Base-by-base conservation (phyloP, 2,329 filamentous ascomycete species). In the Aspergillus transmontanensis region DNA sequence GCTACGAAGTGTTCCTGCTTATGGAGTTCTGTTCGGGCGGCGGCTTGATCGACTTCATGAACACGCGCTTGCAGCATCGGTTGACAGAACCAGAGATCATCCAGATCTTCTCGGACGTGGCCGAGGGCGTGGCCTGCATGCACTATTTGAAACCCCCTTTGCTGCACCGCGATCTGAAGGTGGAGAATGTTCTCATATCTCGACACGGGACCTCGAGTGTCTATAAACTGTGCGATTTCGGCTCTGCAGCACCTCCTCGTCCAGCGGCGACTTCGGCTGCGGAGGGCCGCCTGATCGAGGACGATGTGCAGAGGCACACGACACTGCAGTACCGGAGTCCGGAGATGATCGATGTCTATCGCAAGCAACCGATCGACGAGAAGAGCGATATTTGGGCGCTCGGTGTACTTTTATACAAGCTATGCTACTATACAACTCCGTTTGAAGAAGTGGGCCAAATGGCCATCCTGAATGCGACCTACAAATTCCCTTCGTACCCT, bases 311-410 rank as follows among this genome's bases (percentile, higher is more conserved):
- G 79, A 92, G 92, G 72, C 94, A 99, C 76, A 99, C 95, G 0
- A 99, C 95, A 0, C 85, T 99, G 79, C 95, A 99, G 78, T 99
- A 99, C 77, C 87, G 95, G 69, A 98, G 94, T 76, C 95, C 95
- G 6, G 95, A 99, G 80, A 99, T 99, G 95, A 90, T 99, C 64
- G 95, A 99, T 74, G 95, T 99, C 28, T 99, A 97, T 80, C 86
- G 94, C 66, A 97, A 96, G 78, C 92, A 94, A 71, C 93, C 95
- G 0, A 97, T 99, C 74, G 93, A 99, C 75, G 95, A 99, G 81
- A 99, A 99, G 82, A 96, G 94, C 56, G 95, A 99, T 78, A 97
- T 99, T 34, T 99, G 94, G 95, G 95, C 95, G 1, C 81, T 99
- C 65, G 95, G 95, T 6, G 95, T 99, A 48, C 82, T 99, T 63